Base-by-base conservation (phyloP, 2,329 filamentous ascomycete genomes). In the Elsinoe ampelina region DNA sequence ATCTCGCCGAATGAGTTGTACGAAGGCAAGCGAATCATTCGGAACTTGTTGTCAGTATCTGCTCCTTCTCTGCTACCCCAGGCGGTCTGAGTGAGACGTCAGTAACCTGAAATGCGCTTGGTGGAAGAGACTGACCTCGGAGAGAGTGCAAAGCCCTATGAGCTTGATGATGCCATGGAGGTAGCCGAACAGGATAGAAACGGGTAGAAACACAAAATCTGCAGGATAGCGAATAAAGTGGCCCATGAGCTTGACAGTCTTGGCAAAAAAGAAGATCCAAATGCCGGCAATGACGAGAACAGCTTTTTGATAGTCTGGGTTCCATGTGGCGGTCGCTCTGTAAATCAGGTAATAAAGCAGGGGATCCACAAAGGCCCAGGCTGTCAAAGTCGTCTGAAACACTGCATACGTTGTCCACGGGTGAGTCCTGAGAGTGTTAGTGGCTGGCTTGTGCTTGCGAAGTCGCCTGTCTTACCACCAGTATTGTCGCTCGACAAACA, bases 21-120 rank as follows among this genome's bases (percentile, higher is more conserved):
- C 12, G 62, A 63, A 52, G 68, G 68, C n/a, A 70, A 61, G 30
- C 65, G 67, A 48, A 72, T 80, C 75, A 88, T 83, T 67, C 86
- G 84, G 63, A 83, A 78, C 61, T 80, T 80, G 71, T 95, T 86
- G 71, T 95, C 87, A 63, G 86, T 80, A 72, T 96, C 91, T 67
- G 89, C 91, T 65, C 93, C 91, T 65, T 89, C 88, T 72, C 91
- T 86, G 73, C 89, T 95, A 67, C 91, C 91, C 91, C 91, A 96
- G 54, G 90, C 92, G 43, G 91, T 96, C 91, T 96, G 68, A 58
- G 10, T 12, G 36, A 32, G 15, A 20, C 11, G 39, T 59, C 42
- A 57, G 43, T 30, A 8, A 55, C 22, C 50, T 39, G 15, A 58
- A 42, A 17, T 36, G 51, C 36, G 48, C 55, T 30, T 7, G 15